Percentiles rank a stretch among this genome's conserved stretches.
Conservation (phyloP, 192 early-diverging fungal species). For the Coemansia umbellata region DNA sequence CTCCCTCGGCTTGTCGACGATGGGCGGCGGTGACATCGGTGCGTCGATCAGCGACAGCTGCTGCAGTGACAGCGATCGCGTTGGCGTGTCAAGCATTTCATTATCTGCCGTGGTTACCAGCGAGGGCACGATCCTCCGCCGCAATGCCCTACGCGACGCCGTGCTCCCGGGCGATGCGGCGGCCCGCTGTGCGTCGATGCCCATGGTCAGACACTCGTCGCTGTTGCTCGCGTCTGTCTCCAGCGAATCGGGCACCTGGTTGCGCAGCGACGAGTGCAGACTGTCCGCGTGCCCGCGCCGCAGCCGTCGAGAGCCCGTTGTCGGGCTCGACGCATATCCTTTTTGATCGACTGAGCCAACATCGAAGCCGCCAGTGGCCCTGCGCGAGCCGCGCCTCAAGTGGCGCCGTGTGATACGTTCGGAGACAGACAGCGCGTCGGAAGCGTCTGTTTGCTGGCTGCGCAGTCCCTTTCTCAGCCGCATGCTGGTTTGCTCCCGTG, state of each 20-base stretch:
- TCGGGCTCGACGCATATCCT: slow-evolving; percentile 39
- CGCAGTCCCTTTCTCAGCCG: neutral
- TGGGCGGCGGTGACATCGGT: slow-evolving; percentile 11
- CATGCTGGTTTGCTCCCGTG: neutral
- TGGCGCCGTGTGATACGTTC: too few relatives aligned
- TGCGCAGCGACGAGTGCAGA: slow-evolving; percentile 12
- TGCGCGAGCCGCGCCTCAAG: too few relatives aligned
- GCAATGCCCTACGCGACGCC: neutral
- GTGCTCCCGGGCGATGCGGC: neutral
- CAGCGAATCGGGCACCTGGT: slow-evolving; percentile 3
- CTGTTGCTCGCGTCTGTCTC: neutral
- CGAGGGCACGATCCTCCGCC: slow-evolving; percentile 16
- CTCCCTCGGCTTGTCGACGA: slow-evolving; percentile 70
- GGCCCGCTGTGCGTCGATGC: neutral
- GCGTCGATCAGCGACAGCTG: neutral
- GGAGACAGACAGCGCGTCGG: too few relatives aligned
- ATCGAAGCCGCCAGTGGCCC: slow-evolving; percentile 1
- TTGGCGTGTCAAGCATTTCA: neutral
- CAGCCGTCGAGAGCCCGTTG: slow-evolving; percentile 15
- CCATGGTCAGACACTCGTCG: neutral
- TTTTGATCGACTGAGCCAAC: neutral
- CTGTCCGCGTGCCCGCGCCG: slow-evolving; percentile 22
- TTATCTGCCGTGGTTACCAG: slow-evolving; percentile 5
- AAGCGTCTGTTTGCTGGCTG: too few relatives aligned
- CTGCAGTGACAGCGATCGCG: neutral